Base-by-base conservation (phyloP, 139 green algal genomes). In the Auxenochlorella pyrenoidosa region DNA sequence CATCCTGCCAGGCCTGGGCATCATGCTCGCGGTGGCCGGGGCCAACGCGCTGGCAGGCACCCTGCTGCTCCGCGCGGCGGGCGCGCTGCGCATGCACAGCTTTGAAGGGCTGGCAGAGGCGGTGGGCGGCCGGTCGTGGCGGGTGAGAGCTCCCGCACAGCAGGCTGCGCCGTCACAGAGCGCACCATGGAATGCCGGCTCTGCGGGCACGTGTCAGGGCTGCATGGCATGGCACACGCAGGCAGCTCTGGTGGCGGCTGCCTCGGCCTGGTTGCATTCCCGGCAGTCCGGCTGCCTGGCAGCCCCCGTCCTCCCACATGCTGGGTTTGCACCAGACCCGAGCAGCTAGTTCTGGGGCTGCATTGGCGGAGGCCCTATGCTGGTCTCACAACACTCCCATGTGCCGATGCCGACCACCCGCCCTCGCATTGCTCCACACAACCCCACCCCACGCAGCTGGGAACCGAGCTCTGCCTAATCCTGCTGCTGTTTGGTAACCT, bases 401-500 rank as follows among this genome's bases (percentile, higher is more conserved):
- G 3, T 60, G n/a, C 75, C 75, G 2, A 34, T 44, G 12, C 75
- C 24, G 21, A 22, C 43, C 43, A 8, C 22, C 38, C 16, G 19
- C 71, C 72, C 72, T 3, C 41, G 41, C 44, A n/a, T 44, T 5
- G 22, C 43, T 63, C 0, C 44, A 0, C 44, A 10, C 21, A 24
- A 12, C 19, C 36, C 41, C 51, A 21, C 68, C n/a, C 26, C 24
- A 5, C 90, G 60, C 92, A 96, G 94, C 82, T 94, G 0, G 51
- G 95, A 34, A 95, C 95, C 0, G 93, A 97, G 73, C 66, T 93
- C 0, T 91, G 76, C 24, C 86, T 98, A 8, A 88, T 98, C 40
- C 86, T 96, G 47, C 90, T 98, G 83, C 90, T 98, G 63, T 97
- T 93, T 65, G 95, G 95, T 34, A 98, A 93, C 6, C 87, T 97